A percentile compares a stretch with the other conserved stretches of the same genome.
These are phyloP conservation scores for Erythrophleum fordii DNA, from an alignment of 306 rosid species.

Conservation along the genomic window DNA sequence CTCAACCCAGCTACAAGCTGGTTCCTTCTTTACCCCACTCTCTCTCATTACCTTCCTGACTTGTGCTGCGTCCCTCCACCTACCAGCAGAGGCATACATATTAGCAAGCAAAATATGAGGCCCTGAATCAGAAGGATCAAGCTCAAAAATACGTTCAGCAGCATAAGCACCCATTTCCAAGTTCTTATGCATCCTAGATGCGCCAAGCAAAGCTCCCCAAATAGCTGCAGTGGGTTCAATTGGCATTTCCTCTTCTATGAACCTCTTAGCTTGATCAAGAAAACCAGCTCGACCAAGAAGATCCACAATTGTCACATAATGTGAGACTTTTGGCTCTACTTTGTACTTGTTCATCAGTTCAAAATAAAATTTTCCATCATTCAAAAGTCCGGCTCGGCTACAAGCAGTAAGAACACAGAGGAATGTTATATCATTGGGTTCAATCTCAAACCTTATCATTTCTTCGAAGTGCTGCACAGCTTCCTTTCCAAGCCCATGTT, in stretches of 20 bases:
- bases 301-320: conserved; percentile 50
- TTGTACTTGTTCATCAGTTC: conserved; percentile 48
- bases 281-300: conserved; percentile 64
- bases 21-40: conserved; percentile 45
- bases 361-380: conserved; percentile 50
- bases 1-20: conserved; percentile 55
- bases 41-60: conserved; percentile 51
- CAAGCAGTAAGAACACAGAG: conserved; percentile 57
- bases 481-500: conserved; percentile 61
- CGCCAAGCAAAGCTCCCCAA: conserved; percentile 62
- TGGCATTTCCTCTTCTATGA: conserved; percentile 49
- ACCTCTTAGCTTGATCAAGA: conserved; percentile 53
- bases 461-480: conserved; percentile 48
- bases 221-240: conserved; percentile 50
- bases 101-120: conserved; percentile 51
- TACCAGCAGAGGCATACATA: conserved; percentile 58
- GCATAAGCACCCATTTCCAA: conserved; percentile 52
- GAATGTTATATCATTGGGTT: conserved; percentile 53
- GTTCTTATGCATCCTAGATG: conserved; percentile 53
- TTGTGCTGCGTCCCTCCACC: conserved; percentile 56
- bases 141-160: conserved; percentile 53
- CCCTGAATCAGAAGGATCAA: conserved; percentile 58
- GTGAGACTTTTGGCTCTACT: conserved; percentile 49
- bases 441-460: conserved; percentile 46
- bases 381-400: conserved; percentile 58